Base-by-base conservation (phyloP, 164 flowering plant species). In the Tetrastigma voinierianum region DNA sequence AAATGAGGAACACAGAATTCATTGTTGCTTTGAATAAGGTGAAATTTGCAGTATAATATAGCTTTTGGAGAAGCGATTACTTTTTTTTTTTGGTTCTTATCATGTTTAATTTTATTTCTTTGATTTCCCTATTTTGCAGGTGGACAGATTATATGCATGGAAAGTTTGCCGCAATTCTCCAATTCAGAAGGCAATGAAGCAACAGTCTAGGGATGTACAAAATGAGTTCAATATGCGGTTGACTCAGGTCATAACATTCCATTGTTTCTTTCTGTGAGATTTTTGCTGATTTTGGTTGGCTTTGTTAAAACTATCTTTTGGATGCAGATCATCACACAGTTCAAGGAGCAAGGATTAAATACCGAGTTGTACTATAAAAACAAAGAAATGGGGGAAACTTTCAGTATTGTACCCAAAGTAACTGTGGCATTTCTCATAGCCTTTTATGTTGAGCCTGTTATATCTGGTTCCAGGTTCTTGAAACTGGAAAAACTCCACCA, bases 21-120 rank as follows among this genome's bases (percentile, higher is more conserved):
- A 88, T 96, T 67, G 88, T 96, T 70, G 99, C 98, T 4, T 74
- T 96, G 81, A 96, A 93, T 74, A 95, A 95, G 96, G 99, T 90
- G 62, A 45, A n/a, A 10, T 47, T 53, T 48, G 9, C 48, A n/a
- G 23, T 49, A 13, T 32, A n/a, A 40, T 16, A 24, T 17, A 47
- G 18, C 23, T 24, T 24, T 65, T 47, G 18, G 53, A 8, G 1
- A 21, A 20, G 21, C 32, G 48, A 23, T 21, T 43, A 9, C 1
- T 65, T 19, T 57, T 59, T 7, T n/a, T 55, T 17, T 17, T 23
- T 24, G n/a, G 5, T 71, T 19, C 4, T n/a, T 65, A 3, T 18
- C 5, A 52, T 66, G 19, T 32, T 23, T 49, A 3, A 10, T 71
- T 67, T 62, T 59, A 44, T 53, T 57, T 46, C 9, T 54, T 54